These are phyloP conservation scores for Nasturtium officinale DNA, from an alignment of 345 rosid species.

Conservation along the genomic window DNA sequence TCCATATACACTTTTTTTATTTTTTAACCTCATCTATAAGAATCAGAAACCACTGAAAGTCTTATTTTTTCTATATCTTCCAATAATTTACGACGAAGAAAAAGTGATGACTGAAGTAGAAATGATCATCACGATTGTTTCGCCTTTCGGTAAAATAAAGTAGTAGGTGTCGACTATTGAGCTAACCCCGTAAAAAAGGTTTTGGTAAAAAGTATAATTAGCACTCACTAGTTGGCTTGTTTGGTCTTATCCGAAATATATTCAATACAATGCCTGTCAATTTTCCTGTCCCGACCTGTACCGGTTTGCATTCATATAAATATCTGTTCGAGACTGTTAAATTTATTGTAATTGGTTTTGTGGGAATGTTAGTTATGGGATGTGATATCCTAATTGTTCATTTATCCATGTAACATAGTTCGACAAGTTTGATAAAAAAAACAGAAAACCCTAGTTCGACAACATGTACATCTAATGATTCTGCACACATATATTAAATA, in stretches of 20 bases:
- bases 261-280: background rate
- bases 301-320: background rate
- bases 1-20: background rate
- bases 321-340: no score
- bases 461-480: background rate
- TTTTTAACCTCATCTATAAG: background rate
- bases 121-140: slow-evolving; percentile 9
- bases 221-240: slow-evolving; percentile 12
- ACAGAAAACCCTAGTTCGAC: no score
- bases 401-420: no score
- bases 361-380: background rate
- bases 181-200: slow-evolving; percentile 1
- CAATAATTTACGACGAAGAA: background rate
- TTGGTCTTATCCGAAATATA: slow-evolving; percentile 2
- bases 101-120: slow-evolving; percentile 21
- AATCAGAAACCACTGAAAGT: background rate
- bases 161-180: background rate
- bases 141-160: slow-evolving; percentile 22
- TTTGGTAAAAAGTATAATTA: slow-evolving; percentile 18
- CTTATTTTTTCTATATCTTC: background rate
- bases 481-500: background rate
- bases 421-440: no score
- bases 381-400: background rate
- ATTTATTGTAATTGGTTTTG: background rate
- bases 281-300: no score